Evolutionary conservation across 148 eudicot genomes (phyloP), one percentile per base, ranked within the genome.

Genomic region (Vaccinium corymbosum): DNA sequence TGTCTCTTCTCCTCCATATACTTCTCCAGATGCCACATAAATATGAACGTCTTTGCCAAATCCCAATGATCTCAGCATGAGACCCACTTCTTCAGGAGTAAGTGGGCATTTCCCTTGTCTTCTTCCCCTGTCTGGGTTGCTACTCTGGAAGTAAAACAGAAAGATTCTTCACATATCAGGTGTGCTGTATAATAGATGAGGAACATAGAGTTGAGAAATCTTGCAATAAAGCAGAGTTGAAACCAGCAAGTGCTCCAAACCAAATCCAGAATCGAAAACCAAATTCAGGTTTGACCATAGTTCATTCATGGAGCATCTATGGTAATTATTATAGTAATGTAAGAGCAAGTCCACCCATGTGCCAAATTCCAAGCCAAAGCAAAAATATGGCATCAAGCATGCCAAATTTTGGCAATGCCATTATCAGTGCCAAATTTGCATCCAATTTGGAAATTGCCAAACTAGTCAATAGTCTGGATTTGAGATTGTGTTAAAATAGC

Each of bases 61-160:
- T 49, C 98, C 99, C 84, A 97, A 90, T 85, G 98, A 98, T 88
- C 99, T 93, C 86, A 97, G 85, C 97, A 95, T 93, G 89, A 97
- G 84, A 29, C 99, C 99, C 51, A 97, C 97, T 93, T 97, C 99
- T 87, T 95, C 95, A 50, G 99, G 99, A 59, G 98, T 94, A 57
- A 97, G 97, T 52, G 98, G 95, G 88, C 99, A 97, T 87, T 93
- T 93, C 79, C 99, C 99, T 86, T 95, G 97, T 85, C 99, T 94
- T 88, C 99, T 92, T 78, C 87, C 95, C 86, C 88, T 97, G 17
- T 97, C 98, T 53, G 99, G 99, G 84, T 95, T 92, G 83, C 87
- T 86, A 57, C 22, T 88, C 99, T 97, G 94, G 82, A 88, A 77
- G 84, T 68, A 52, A 88, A 61, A 17, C 14, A 27, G n/a, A 78